Base-by-base conservation (phyloP, 371 early-diverging fungal genomes). In the Syncephalastrum monosporum region DNA sequence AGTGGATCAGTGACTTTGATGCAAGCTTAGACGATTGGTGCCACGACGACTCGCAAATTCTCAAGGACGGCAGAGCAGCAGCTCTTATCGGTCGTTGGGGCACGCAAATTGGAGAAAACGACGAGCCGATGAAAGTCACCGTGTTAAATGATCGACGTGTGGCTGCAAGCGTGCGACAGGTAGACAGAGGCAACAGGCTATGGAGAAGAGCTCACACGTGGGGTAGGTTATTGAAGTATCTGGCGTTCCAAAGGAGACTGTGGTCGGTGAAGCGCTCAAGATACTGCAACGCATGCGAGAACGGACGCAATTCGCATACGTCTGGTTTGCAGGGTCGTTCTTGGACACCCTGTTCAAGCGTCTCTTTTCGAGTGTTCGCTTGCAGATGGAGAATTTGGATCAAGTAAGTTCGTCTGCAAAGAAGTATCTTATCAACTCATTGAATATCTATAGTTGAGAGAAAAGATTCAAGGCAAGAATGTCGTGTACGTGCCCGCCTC, bases 11-110 rank as follows among this genome's bases (percentile, higher is more conserved):
- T 55, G 80, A 79, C 56, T 74, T 79, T 49, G 80, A 79, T 60
- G 72, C 76, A 1, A 74, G 74, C 47, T 57, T 79, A 50, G 80
- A 79, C 54, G 80, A 79, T 56, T 79, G 80, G 80, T 75, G 74
- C 33, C 76, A 79, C 50, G 80, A 79, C 61, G 80, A 79, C 58
- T 69, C 74, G 0, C 65, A 71, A 19, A 55, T 74, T 1, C 44
- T 79, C 12, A 70, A 63, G 33, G 63, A 79, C 21, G 72, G 67
- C 5, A 63, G 63, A 3, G 56, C 61, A 13, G 65, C 66, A 51
- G 59, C 57, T 0, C 53, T 65, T 25, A 46, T 79, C 10, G 80
- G 80, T 4, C 68, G 71, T 14, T 79, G 80, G 80, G 41, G 59
- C 1, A 57, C 61, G 19, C 65, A 61, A 3, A 42, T 72, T 0